These are phyloP conservation scores for Fistulina hepatica DNA, from an alignment of 1,284 basidiomycete species.

Conservation along the genomic window DNA sequence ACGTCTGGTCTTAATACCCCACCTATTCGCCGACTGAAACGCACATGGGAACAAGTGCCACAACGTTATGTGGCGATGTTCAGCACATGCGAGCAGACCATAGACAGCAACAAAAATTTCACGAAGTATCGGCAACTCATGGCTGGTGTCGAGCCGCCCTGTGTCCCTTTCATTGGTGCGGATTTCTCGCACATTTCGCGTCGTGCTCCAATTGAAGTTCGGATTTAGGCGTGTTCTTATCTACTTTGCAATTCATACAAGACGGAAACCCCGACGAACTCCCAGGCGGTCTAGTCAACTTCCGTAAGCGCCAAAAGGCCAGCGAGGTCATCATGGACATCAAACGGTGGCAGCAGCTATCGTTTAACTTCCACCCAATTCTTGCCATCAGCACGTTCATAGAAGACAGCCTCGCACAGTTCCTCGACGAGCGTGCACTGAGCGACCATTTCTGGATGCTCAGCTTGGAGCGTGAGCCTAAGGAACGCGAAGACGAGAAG, in stretches of 20 bases:
- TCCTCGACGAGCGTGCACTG: slow-evolving; percentile 48
- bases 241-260: slow-evolving; percentile 93
- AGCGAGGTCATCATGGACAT: slow-evolving; percentile 96
- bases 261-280: slow-evolving; percentile 93
- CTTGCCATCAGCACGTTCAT: slow-evolving; percentile 66
- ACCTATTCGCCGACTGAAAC: slow-evolving; percentile 84
- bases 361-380: slow-evolving; percentile 77
- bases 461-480: slow-evolving; percentile 80
- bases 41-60: slow-evolving; percentile 90
- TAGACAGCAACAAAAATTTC: slow-evolving; percentile 90
- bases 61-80: slow-evolving; percentile 62
- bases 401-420: slow-evolving; percentile 64
- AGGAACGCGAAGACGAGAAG: slow-evolving; percentile 89
- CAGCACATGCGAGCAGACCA: slow-evolving; percentile 65
- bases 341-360: slow-evolving; percentile 86
- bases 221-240: slow-evolving; percentile 80
- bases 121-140: slow-evolving; percentile 83
- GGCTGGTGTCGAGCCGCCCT: slow-evolving; percentile 82
- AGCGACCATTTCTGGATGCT: slow-evolving; percentile 77
- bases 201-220: slow-evolving; percentile 3
- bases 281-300: slow-evolving; percentile 82
- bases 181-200: slow-evolving; percentile 6
- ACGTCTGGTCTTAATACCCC: slow-evolving; percentile 92
- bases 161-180: slow-evolving; percentile 94
- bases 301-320: slow-evolving; percentile 88